Evolutionary conservation across 768 basidiomycete species (phyloP), one percentile per base, ranked within the genome.

Genomic region (Hericium coralloides): DNA sequence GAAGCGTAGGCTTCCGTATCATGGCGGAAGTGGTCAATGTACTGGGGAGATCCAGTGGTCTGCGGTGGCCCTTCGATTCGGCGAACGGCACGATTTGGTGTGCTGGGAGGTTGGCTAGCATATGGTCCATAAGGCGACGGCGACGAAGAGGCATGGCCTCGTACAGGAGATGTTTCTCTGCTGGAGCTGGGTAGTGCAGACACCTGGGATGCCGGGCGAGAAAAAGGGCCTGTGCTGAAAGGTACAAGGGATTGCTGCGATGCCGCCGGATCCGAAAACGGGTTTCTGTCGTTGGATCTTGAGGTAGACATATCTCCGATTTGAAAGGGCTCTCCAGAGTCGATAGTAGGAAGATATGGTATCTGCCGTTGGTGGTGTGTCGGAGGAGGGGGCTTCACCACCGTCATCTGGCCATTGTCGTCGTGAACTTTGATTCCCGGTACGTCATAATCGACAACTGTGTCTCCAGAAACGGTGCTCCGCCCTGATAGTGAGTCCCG

Each of bases 1-100:
- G 86, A 85, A 9, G 87, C 76, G 60, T 84, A 89, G 2, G 83
- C 85, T 63, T 87, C 86, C 0, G 80, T 71, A 63, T 87, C 85
- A 52, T 82, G 76, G 45, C 75, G 74, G 66, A 85, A 86, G 66
- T 84, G 83, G 62, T 84, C 83, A 14, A 83, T 60, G 18, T 71
- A 8, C 61, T 26, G 73, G 68, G 25, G 70, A 70, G 25, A 75
- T 69, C 52, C 47, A 7, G 59, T 52, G 20, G 57, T 56, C 8
- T 38, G 31, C 9, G 61, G 53, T 15, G 58, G 53, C 10, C n/a
- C 22, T 12, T 54, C 53, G 20, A 36, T 59, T 25, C 38, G 59
- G 52, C 47, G 60, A 39, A 36, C 59, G 53, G 48, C 56, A 45
- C 43, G 58, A 59, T 25, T 52, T 23, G 51, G 53, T 20, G 55